These are phyloP conservation scores for Leucogyrophana mollusca DNA, from an alignment of 768 basidiomycete genomes.

Conservation along the genomic window DNA sequence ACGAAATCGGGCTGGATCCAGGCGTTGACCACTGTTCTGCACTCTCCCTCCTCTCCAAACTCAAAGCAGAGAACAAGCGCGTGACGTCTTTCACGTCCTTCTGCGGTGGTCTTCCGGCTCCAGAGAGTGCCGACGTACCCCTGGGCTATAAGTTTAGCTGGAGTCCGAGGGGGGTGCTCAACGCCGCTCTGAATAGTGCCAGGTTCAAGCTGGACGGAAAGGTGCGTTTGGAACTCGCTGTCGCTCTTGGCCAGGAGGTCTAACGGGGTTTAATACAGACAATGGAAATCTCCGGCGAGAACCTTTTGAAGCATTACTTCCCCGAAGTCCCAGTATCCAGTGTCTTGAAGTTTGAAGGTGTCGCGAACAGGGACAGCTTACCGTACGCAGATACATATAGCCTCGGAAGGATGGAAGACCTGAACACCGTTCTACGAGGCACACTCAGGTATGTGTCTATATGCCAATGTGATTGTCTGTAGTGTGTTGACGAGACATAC, in stretches of 20 bases:
- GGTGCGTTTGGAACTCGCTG: conserved; percentile 37
- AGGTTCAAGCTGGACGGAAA: conserved; percentile 55
- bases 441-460: conserved; percentile 62
- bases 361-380: conserved; percentile 84
- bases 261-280: conserved; percentile 30
- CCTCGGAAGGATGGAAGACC: conserved; percentile 37
- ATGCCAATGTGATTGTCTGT: background rate
- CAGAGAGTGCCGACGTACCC: conserved; percentile 63
- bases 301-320: conserved; percentile 60
- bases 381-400: conserved; percentile 67
- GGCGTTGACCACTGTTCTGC: conserved; percentile 91
- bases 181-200: conserved; percentile 75
- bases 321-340: conserved; percentile 63
- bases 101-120: conserved; percentile 90
- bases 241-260: background rate
- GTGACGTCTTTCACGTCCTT: conserved; percentile 82
- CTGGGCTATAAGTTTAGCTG: conserved; percentile 93
- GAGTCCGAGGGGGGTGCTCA: conserved; percentile 85
- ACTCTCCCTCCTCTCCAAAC: conserved; percentile 58
- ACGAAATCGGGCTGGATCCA: conserved; percentile 89
- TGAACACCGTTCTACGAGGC: conserved; percentile 77
- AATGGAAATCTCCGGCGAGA: conserved; percentile 46
- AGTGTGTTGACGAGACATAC: background rate
- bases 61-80: conserved; percentile 50
- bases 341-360: conserved; percentile 70